These are phyloP conservation scores for Rosa rugosa DNA, from an alignment of 306 rosid genomes.

Conservation along the genomic window DNA sequence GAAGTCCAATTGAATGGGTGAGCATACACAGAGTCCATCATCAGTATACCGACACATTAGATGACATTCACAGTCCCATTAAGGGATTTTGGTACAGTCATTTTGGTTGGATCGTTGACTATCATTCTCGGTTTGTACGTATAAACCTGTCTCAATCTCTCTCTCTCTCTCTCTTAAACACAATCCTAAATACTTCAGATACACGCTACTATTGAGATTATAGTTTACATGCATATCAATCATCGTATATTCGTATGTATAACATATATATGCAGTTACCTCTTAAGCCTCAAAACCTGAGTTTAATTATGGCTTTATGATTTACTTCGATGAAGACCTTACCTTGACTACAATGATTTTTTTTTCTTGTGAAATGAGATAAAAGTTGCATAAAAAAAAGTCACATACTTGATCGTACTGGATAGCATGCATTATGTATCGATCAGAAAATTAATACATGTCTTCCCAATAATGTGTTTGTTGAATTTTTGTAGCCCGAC, in stretches of 20 bases:
- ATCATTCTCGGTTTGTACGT: not conserved
- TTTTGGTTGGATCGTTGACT: not conserved
- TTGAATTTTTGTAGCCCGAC: not conserved
- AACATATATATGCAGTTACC: no score
- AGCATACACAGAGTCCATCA: not conserved
- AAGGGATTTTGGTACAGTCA: slow-evolving; percentile 5
- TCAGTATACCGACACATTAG: not conserved
- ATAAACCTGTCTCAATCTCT: not conserved
- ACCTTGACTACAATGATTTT: no score
- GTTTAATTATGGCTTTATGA: no score
- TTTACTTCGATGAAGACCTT: no score
- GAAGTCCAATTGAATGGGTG: slow-evolving; percentile 7
- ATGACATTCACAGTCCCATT: not conserved
- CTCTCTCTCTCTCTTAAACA: not conserved
- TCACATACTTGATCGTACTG: no score
- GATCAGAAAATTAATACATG: not conserved
- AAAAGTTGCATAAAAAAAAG: no score
- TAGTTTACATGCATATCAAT: no score
- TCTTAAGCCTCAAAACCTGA: no score
- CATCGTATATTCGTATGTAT: no score
- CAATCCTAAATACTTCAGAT: no score
- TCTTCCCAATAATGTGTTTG: not conserved
- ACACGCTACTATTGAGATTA: no score
- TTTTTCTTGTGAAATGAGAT: no score
- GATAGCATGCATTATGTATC: not conserved